Base-by-base conservation (phyloP, 306 rosid genomes). In the Pyrus communis region DNA sequence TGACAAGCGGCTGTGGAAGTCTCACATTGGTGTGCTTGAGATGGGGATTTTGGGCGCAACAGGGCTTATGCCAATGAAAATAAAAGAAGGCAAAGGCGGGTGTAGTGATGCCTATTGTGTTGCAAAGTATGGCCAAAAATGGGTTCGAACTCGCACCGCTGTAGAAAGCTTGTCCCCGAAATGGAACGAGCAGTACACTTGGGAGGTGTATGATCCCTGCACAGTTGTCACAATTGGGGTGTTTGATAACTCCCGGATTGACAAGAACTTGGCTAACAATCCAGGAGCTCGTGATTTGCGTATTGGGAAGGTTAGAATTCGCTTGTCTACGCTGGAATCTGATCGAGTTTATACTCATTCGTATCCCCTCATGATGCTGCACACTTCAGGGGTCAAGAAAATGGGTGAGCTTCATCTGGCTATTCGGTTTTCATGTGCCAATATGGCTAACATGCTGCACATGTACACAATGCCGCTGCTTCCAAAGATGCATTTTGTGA, bases 391-490 rank as follows among this genome's bases (percentile, higher is more conserved):
- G 49, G 88, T 88, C 21, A 88, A 88, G 81, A 88, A 88, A 75
- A 88, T 84, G 89, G 92, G 92, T 14, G 92, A 86, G 81, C 88
- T 88, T 80, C 90, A 88, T 59, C 74, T 88, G 82, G 92, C 92
- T 0, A 82, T 88, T 73, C 54, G 92, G 59, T 86, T 88, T 55
- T 84, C 88, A 0, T 84, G 92, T 60, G 84, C 92, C n/a, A 86
- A 86, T 69, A 69, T 82, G 79, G 82, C 65, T 12, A 88, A 88
- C 69, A 82, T 88, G 88, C 68, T 88, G 60, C 76, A 80, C 12
- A 80, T 80, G 87, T 88, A 86, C 77, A 76, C 90, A 55, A 70
- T 70, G 85, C 90, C 92, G 10, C 27, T 86, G 77, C 76, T 88
- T 21, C 92, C 92, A 4, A 88, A 86, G 82, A 88, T 88, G 90